Evolutionary conservation across 139 green algal genomes (phyloP).

Genomic region (Auxenochlorella pyrenoidosa): DNA sequence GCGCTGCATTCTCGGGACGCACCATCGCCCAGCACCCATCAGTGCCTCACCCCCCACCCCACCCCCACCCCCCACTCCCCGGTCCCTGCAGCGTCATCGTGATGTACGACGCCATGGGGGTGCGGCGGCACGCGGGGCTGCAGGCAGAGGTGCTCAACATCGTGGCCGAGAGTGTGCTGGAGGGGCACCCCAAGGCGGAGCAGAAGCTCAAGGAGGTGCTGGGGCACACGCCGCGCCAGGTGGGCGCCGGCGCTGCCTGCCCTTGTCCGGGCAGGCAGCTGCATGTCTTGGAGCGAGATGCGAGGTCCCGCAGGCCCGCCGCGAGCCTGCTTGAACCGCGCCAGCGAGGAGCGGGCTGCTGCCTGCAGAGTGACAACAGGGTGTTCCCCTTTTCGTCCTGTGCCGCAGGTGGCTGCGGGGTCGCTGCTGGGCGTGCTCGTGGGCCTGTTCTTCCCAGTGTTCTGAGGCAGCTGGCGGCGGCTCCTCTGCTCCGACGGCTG

Average conservation of each 20-base stretch:
- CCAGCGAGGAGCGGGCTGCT: too few species aligned
- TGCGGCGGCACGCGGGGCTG: slow-evolving; percentile 90
- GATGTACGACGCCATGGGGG: slow-evolving; percentile 99
- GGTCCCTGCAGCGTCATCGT: slow-evolving; percentile 75
- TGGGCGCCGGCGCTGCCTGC: slow-evolving; percentile 31
- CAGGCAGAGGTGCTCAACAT: slow-evolving; percentile 87
- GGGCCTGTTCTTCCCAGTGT: slow-evolving; percentile 61
- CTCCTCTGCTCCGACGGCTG: too few species aligned
- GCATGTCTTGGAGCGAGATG: too few species aligned
- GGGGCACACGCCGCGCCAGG: slow-evolving; percentile 94
- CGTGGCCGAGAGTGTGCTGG: slow-evolving; percentile 81
- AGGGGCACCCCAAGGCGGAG: slow-evolving; percentile 76
- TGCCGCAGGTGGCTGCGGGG: slow-evolving; percentile 53
- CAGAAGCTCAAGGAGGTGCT: slow-evolving; percentile 97
- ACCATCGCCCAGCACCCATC: too few species aligned
- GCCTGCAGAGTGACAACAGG: too few species aligned
- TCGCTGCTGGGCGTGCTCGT: slow-evolving; percentile 63
- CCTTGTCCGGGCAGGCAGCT: too few species aligned
- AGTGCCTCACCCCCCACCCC: background rate
- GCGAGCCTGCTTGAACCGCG: too few species aligned
- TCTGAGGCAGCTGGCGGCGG: background rate
- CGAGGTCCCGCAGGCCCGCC: too few species aligned
- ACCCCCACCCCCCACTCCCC: background rate
- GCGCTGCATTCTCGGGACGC: too few species aligned
- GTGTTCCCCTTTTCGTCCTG: too few species aligned